phyloP scores from a whole-genome alignment of 2,329 filamentous ascomycete species.

The Akanthomyces dipterigenus region DNA sequence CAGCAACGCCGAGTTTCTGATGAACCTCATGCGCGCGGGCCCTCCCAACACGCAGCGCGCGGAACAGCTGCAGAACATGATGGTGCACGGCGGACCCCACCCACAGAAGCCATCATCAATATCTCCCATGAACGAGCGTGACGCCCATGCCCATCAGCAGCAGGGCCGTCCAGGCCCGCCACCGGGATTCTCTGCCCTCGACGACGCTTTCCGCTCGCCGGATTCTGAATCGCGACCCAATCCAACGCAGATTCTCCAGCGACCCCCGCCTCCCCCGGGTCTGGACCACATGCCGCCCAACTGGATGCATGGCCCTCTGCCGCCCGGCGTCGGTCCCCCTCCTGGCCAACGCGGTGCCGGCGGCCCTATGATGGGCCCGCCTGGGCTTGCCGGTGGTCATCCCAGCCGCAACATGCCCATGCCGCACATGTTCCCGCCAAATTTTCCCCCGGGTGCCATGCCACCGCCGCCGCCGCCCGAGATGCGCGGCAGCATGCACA shows the following conservation, averaged over 20 bases:
- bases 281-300: slow-evolving; percentile 53
- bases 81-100: slow-evolving; percentile 29
- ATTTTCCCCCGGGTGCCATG: slow-evolving; percentile 46
- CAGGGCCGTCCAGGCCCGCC: slow-evolving; percentile 40
- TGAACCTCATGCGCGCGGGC: slow-evolving; percentile 65
- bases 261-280: slow-evolving; percentile 49
- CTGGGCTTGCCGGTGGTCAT: slow-evolving; percentile 39
- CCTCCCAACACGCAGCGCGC: slow-evolving; percentile 43
- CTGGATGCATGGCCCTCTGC: slow-evolving; percentile 44
- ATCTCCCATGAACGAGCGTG: slow-evolving; percentile 6
- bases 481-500: slow-evolving; percentile 46
- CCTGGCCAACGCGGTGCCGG: slow-evolving; percentile 22
- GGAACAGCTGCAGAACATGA: slow-evolving; percentile 41
- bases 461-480: slow-evolving; percentile 41
- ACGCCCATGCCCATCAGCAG: slow-evolving; percentile 22
- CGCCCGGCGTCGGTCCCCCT: slow-evolving; percentile 21
- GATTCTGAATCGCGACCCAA: slow-evolving; percentile 41
- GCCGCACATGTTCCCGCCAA: slow-evolving; percentile 55
- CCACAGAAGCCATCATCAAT: slow-evolving; percentile 12
- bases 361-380: slow-evolving; percentile 55
- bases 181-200: slow-evolving; percentile 41
- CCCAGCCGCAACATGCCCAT: slow-evolving; percentile 41
- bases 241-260: slow-evolving; percentile 58
- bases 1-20: slow-evolving; percentile 74
- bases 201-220: slow-evolving; percentile 41